Conservation (phyloP, 208 protist genomes). For the Borovskyia barvae region DNA sequence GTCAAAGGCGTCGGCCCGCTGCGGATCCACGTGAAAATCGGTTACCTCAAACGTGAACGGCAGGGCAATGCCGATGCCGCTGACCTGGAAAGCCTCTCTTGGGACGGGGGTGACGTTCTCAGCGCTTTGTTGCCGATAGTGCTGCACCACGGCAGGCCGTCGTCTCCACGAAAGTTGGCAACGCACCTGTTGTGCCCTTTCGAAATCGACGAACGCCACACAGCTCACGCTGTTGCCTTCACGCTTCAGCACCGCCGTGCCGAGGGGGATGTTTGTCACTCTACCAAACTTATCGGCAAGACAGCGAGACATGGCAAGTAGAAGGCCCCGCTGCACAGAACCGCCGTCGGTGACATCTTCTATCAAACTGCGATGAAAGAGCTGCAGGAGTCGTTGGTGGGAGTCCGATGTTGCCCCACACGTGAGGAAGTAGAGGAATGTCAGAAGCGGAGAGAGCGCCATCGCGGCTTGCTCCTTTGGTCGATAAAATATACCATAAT, state of each 20-base stretch:
- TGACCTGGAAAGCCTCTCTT: slow-evolving; percentile 18
- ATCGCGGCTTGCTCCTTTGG: slow-evolving; percentile 26
- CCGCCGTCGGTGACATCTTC: slow-evolving; percentile 24
- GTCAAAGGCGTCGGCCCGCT: slow-evolving; percentile 42
- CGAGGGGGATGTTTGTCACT: slow-evolving; percentile 43
- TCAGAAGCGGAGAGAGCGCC: slow-evolving; percentile 52
- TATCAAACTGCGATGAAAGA: slow-evolving; percentile 76
- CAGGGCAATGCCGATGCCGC: slow-evolving; percentile 21
- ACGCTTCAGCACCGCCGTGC: slow-evolving; percentile 46
- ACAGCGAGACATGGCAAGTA: slow-evolving; percentile 82
- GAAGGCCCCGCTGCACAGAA: slow-evolving; percentile 56
- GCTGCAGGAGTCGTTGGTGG: slow-evolving; percentile 64
- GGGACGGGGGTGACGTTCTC: slow-evolving; percentile 1
- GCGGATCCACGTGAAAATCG: slow-evolving; percentile 62
- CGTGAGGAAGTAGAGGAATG: slow-evolving; percentile 71
- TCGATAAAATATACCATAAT: slow-evolving; percentile 51
- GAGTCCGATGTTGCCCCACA: slow-evolving; percentile 63
- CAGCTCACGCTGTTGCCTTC: slow-evolving; percentile 55
- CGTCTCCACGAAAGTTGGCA: slow-evolving; percentile 68
- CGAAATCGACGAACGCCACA: slow-evolving; percentile 82
- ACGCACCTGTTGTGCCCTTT: slow-evolving; percentile 47
- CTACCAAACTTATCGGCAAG: slow-evolving; percentile 52
- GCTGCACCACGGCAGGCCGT: slow-evolving; percentile 29
- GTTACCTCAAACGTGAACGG: slow-evolving; percentile 66
- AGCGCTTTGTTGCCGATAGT: slow-evolving; percentile 10